Conservation (phyloP, 345 rosid species). For the Eucalyptus globulus region DNA sequence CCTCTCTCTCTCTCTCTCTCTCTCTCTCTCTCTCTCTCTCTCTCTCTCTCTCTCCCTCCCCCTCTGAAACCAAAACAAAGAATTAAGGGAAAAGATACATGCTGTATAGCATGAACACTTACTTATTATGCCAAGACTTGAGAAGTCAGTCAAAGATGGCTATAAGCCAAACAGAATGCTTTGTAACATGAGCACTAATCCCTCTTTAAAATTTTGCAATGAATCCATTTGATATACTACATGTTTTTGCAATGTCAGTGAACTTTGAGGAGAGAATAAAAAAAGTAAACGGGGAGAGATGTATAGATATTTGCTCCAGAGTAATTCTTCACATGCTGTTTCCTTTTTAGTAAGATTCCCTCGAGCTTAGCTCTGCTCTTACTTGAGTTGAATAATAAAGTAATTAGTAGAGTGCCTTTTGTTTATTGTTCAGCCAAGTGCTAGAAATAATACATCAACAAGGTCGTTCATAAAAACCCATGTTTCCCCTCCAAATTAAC, state of each 20-base stretch:
- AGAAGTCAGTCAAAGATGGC: not conserved
- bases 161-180: not conserved
- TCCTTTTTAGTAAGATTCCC: not conserved
- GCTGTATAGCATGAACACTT: not conserved
- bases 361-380: not conserved
- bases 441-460: not conserved
- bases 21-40: not conserved
- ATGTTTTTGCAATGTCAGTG: not conserved
- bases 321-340: not conserved
- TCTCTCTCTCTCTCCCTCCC: too few species aligned
- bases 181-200: not conserved
- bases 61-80: not conserved
- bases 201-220: not conserved
- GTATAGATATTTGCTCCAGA: not conserved
- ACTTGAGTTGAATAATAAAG: not conserved
- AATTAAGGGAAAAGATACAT: not conserved
- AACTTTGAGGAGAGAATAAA: not conserved
- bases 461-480: not conserved
- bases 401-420: not conserved
- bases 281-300: not conserved
- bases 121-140: not conserved
- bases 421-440: not conserved
- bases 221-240: not conserved
- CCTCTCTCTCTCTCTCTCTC: not conserved
- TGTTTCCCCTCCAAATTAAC: not conserved